Evolutionary conservation across 2,329 filamentous ascomycete genomes (phyloP), one percentile per base, ranked within the genome.

Genomic region (Metarhizium sp.): DNA sequence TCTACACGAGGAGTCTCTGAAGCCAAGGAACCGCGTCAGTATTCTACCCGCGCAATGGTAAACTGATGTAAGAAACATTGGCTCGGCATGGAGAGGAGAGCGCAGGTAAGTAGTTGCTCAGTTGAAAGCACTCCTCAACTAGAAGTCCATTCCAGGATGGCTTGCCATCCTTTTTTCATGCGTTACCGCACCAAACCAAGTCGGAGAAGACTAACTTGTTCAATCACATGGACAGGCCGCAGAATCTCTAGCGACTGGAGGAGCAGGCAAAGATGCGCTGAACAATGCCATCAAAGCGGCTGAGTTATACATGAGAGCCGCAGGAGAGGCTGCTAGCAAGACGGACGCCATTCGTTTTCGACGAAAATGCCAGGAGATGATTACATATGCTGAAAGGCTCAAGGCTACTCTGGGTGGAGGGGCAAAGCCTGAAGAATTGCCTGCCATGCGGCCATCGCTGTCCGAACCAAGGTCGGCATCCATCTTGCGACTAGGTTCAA

Each of bases 231-330:
- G 6, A 18, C 40, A 75, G 73, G 67, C 66, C 59, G 69, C 70
- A 58, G 73, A 75, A 64, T 64, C 65, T 63, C 63, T 73, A 49
- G 60, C 70, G 51, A 61, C 62, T 58, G 66, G 61, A 57, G 69
- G 69, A 51, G 67, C 57, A 49, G 71, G 70, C 58, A 63, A 67
- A 55, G 83, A 85, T 62, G 90, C 90, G 47, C 77, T 96, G 55
- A 75, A 84, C 52, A 80, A 88, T 67, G 86, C 90, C 51, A 90
- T 96, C 65, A 75, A 79, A 60, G 88, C 88, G 4, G 87, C 85
- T 25, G 90, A 96, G 67, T 75, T 87, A 52, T 92, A 94, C 62
- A 89, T 96, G 84, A 81, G 82, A 64, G 89, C 89, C 2, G 75
- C 89, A 53, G 77, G 76, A 57, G 74, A 88, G 57, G 79, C 85